Conservation (phyloP, 345 rosid genomes). For the Bruguiera gymnorhiza region DNA sequence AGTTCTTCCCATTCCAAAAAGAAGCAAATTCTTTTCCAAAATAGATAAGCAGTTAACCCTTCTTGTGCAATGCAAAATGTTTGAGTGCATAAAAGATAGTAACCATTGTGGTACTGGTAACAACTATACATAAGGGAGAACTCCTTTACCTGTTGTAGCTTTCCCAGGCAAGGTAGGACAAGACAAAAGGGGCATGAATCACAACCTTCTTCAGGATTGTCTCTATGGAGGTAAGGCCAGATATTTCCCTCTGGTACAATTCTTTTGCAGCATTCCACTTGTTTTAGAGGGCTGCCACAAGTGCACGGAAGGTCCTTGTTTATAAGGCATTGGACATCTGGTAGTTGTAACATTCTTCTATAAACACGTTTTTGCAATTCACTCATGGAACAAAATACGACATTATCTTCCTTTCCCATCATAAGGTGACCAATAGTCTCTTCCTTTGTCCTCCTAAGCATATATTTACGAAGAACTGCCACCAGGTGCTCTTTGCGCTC, state of each 20-base stretch:
- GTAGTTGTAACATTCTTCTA: constrained; percentile 73
- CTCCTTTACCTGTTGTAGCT: constrained; percentile 68
- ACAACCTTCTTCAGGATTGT: constrained; percentile 80
- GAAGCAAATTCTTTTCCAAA: not conserved
- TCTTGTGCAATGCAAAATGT: not conserved
- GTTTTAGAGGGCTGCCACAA: constrained; percentile 91
- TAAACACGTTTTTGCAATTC: constrained; percentile 78
- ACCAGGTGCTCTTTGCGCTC: constrained; percentile 77
- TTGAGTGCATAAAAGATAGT: not conserved
- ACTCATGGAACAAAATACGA: constrained; percentile 91
- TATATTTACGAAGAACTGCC: constrained; percentile 60
- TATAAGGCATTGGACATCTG: constrained; percentile 82
- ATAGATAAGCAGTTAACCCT: not conserved
- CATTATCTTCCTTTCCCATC: constrained; percentile 99
- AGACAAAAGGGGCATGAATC: constrained; percentile 96
- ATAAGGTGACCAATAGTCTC: constrained; percentile 92
- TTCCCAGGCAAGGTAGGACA: constrained; percentile 92
- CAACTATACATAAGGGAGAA: not conserved
- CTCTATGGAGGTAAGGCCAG: constrained; percentile 87
- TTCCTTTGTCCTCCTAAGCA: constrained; percentile 94
- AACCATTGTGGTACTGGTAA: not conserved
- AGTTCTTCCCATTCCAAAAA: not conserved
- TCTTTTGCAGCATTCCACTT: constrained; percentile 88
- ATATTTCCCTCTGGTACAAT: constrained; percentile 78
- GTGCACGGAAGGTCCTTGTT: constrained; percentile 82